Conservation (phyloP, 345 rosid genomes). For the Citrus cavaleriei region DNA sequence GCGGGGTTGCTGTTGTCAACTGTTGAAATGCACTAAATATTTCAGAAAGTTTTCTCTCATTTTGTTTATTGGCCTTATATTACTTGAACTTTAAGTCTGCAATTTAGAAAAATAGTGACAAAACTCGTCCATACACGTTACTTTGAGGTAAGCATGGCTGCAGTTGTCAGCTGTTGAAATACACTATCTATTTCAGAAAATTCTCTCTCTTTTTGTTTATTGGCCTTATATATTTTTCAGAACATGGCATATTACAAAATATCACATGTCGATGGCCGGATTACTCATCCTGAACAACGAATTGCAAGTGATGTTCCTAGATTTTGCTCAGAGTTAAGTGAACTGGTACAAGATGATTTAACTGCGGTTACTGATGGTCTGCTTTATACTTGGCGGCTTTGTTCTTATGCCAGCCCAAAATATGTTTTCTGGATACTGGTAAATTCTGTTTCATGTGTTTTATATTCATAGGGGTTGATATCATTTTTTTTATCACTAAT, state of each 20-base stretch:
- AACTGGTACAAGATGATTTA: slow-evolving; percentile 88
- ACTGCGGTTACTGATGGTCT: slow-evolving; percentile 83
- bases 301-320: slow-evolving; percentile 96
- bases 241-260: slow-evolving; percentile 98
- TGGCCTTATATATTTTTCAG: slow-evolving; percentile 41
- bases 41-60: background rate
- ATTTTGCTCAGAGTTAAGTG: slow-evolving; percentile 95
- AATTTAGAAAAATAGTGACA: slow-evolving; percentile 86
- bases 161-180: background rate
- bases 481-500: background rate
- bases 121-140: slow-evolving; percentile 29
- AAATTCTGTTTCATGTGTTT: slow-evolving; percentile 18
- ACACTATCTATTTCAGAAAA: background rate
- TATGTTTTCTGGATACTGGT: slow-evolving; percentile 95
- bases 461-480: background rate
- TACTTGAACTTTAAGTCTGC: slow-evolving; percentile 79
- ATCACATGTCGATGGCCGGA: slow-evolving; percentile 93
- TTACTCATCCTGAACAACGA: slow-evolving; percentile 88
- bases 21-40: background rate
- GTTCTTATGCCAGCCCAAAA: slow-evolving; percentile 98
- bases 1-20: background rate
- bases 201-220: slow-evolving; percentile 6
- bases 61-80: slow-evolving; percentile 26
- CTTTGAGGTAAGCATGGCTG: slow-evolving; percentile 59
- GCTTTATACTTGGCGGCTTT: slow-evolving; percentile 91